phyloP scores from a whole-genome alignment of 2,329 filamentous ascomycete species.

The Epichloe brachyelytri region DNA sequence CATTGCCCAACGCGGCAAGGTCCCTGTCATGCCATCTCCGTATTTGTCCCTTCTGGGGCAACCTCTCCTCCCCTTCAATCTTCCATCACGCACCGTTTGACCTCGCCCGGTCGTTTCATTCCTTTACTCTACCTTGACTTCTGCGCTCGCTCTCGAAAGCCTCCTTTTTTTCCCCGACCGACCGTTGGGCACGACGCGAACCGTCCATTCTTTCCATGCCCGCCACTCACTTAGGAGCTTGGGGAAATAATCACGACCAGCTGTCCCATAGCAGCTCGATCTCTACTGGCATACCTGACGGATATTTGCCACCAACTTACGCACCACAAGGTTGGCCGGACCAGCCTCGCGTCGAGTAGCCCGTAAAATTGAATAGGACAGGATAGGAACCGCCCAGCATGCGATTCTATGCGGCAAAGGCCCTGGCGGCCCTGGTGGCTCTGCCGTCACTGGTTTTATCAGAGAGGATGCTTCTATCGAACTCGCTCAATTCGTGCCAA shows the following conservation, averaged over 20 bases:
- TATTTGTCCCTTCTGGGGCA: too few relatives aligned
- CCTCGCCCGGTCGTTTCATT: background rate
- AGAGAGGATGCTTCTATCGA: slow-evolving; percentile 25
- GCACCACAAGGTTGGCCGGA: too few relatives aligned
- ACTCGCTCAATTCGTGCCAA: slow-evolving; percentile 68
- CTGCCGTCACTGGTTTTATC: slow-evolving; percentile 4
- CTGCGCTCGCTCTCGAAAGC: background rate
- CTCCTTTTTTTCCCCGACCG: background rate
- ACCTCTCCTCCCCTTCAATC: too few relatives aligned
- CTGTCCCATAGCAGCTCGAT: too few relatives aligned
- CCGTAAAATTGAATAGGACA: background rate
- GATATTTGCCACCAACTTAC: too few relatives aligned
- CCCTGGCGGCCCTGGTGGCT: slow-evolving; percentile 2
- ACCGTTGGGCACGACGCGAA: background rate
- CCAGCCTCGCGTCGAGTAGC: background rate
- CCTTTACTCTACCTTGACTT: background rate
- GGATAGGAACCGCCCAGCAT: background rate
- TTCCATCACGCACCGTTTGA: background rate
- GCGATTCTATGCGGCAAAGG: background rate
- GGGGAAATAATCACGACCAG: background rate
- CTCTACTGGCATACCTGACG: too few relatives aligned
- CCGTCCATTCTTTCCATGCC: background rate
- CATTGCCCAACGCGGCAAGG: too few relatives aligned
- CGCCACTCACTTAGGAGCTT: background rate
- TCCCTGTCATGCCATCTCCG: too few relatives aligned